Evolutionary conservation across 2,329 filamentous ascomycete genomes (phyloP), one percentile per base, ranked within the genome.

Genomic region (Ophiostoma sp.): DNA sequence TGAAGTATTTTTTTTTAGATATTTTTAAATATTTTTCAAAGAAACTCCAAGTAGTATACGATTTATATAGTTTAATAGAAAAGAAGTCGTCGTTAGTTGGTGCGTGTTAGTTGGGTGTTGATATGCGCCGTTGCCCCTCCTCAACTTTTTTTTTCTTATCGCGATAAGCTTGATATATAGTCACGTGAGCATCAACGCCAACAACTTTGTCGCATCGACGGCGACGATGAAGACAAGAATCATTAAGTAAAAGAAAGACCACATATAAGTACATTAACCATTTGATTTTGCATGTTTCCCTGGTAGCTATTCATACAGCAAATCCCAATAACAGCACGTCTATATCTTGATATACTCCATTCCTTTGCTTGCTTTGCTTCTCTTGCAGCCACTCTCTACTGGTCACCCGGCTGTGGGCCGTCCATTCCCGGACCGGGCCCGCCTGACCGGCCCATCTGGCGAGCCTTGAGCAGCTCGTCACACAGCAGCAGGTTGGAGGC

Each of bases 401-500:
- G 62, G 33, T 39, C 57, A 17, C 57, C 86, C 77, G 84, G 80
- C 75, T 84, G 83, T 57, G 84, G 83, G 20, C 85, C 87, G 74
- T 89, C 87, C 85, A 88, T 89, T 72, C 86, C 87, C 4, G 87
- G 86, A 7, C 87, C 87, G 2, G 87, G 87, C 31, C 86, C 86
- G 54, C 81, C 84, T 80, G 83, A 81, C 77, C 87, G 83, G 67
- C 86, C 90, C 95, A 99, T 99, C 83, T 99, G 94, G 79, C 95
- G 87, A 72, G 95, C 95, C 86, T 99, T 99, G 76, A 99, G 84
- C 83, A 99, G 86, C 85, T 99, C 95, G 77, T 99, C 95, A 77
- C 95, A 99, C 67, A 99, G 86, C 74, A 99, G 83, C 74, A 99
- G 84, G 82, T 99, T 99, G 11, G 92, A 94, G 6, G 95, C 94